Percentiles rank a stretch among this genome's conserved stretches.
phyloP scores from a whole-genome alignment of 2,329 filamentous ascomycete species.

The Colletotrichum sp. region DNA sequence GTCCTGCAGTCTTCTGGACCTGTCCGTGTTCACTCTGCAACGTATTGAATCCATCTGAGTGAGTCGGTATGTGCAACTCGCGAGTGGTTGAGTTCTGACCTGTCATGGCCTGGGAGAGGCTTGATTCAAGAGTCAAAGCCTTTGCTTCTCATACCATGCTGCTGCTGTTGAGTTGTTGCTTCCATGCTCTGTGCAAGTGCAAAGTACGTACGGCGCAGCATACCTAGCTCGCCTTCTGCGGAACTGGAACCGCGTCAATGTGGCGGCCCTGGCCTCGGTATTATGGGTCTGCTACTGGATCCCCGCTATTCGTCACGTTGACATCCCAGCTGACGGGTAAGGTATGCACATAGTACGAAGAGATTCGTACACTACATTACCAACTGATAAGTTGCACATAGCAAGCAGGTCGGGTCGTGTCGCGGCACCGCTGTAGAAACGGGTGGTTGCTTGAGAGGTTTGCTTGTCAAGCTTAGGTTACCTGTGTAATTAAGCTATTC shows the following conservation, averaged over 20 bases:
- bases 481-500: not conserved
- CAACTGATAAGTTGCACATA: not conserved
- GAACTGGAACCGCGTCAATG: conserved; percentile 4
- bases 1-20: not conserved
- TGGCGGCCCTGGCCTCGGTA: not conserved
- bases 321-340: conserved; percentile 12
- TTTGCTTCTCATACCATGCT: not conserved
- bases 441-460: not conserved
- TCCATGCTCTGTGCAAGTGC: not conserved
- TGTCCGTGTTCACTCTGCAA: not conserved
- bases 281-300: conserved; percentile 1
- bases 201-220: not conserved
- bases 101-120: not conserved
- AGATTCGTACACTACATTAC: not conserved
- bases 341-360: not conserved
- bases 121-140: not conserved
- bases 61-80: not conserved
- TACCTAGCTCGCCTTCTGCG: not conserved
- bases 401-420: not conserved
- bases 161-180: not conserved
- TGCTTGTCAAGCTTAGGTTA: conserved; percentile 1
- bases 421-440: not conserved
- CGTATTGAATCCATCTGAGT: not conserved
- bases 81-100: not conserved
- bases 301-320: conserved; percentile 17